Percentiles rank a stretch among this genome's conserved stretches.
Evolutionary conservation across 2,329 filamentous ascomycete genomes (phyloP).

Genomic region (Sporothrix brunneoviolacea): DNA sequence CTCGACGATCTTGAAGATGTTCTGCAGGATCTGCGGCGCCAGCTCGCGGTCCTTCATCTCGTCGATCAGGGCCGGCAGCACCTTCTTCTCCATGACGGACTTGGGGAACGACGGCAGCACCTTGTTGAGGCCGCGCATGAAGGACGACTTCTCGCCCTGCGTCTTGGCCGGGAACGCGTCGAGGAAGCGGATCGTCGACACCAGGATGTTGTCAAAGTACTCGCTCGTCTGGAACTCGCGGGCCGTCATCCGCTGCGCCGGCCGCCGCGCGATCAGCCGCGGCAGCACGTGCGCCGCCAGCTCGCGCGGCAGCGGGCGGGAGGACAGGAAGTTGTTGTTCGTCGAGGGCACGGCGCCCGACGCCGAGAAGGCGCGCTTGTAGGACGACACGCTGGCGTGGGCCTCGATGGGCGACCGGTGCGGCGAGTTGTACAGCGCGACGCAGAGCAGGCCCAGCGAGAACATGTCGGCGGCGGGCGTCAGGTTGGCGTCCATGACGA

Average conservation of each 20-base stretch:
- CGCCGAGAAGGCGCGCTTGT: slow-evolving; percentile 75
- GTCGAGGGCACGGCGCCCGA: slow-evolving; percentile 71
- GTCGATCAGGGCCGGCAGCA: slow-evolving; percentile 80
- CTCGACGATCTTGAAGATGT: slow-evolving; percentile 83
- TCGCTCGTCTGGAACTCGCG: slow-evolving; percentile 90
- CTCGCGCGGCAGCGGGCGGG: slow-evolving; percentile 71
- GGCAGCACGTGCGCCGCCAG: slow-evolving; percentile 71
- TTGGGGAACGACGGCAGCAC: slow-evolving; percentile 89
- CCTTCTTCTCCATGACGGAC: slow-evolving; percentile 89
- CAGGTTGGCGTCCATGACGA: slow-evolving; percentile 84
- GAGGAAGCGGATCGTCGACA: slow-evolving; percentile 92
- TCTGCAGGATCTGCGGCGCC: slow-evolving; percentile 77
- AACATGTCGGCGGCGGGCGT: slow-evolving; percentile 86
- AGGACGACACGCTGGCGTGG: slow-evolving; percentile 72
- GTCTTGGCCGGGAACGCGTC: slow-evolving; percentile 90
- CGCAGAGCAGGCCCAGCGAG: slow-evolving; percentile 78
- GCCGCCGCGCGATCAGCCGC: slow-evolving; percentile 76
- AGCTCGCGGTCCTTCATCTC: slow-evolving; percentile 91
- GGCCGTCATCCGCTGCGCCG: slow-evolving; percentile 80
- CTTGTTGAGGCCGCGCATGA: slow-evolving; percentile 79
- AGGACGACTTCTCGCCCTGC: slow-evolving; percentile 80
- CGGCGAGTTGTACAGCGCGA: slow-evolving; percentile 91
- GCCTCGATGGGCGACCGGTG: slow-evolving; percentile 80
- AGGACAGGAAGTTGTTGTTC: slow-evolving; percentile 78
- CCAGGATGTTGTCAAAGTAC: slow-evolving; percentile 94